phyloP scores from a whole-genome alignment of 2,329 filamentous ascomycete species.

The Penicillium expansum region DNA sequence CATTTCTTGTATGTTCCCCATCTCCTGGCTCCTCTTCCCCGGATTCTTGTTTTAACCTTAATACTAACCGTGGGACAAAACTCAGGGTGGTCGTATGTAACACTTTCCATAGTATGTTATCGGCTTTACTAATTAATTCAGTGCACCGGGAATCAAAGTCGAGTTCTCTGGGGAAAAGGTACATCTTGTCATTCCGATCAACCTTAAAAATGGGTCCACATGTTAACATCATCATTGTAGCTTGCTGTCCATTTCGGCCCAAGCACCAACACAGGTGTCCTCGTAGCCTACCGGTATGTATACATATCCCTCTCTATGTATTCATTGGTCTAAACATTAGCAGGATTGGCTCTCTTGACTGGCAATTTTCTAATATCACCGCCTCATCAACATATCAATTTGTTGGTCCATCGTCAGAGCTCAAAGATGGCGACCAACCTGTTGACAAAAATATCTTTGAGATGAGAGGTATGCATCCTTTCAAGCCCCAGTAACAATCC shows the following conservation, averaged over 20 bases:
- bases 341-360: slow-evolving; percentile 58
- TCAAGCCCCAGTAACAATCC: background rate
- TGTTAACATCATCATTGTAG: slow-evolving; percentile 14
- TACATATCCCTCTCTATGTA: background rate
- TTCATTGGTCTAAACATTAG: background rate
- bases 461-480: slow-evolving; percentile 40
- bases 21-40: background rate
- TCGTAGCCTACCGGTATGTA: slow-evolving; percentile 52
- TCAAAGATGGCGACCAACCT: slow-evolving; percentile 44
- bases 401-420: slow-evolving; percentile 46
- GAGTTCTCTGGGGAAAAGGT: slow-evolving; percentile 54
- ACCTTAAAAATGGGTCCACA: background rate
- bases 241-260: slow-evolving; percentile 56
- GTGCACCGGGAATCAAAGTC: slow-evolving; percentile 54
- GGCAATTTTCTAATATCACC: slow-evolving; percentile 61
- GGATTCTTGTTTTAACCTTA: slow-evolving; percentile 1
- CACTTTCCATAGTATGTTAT: background rate
- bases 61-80: slow-evolving; percentile 7
- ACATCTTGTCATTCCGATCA: background rate
- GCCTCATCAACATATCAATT: slow-evolving; percentile 57
- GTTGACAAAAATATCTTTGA: slow-evolving; percentile 53
- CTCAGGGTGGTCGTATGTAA: slow-evolving; percentile 54
- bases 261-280: slow-evolving; percentile 49
- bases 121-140: slow-evolving; percentile 14
- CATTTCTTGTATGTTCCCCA: slow-evolving; percentile 48